Evolutionary conservation across 768 basidiomycete genomes (phyloP), one percentile per base, ranked within the genome.

Genomic region (Suillus decipiens): DNA sequence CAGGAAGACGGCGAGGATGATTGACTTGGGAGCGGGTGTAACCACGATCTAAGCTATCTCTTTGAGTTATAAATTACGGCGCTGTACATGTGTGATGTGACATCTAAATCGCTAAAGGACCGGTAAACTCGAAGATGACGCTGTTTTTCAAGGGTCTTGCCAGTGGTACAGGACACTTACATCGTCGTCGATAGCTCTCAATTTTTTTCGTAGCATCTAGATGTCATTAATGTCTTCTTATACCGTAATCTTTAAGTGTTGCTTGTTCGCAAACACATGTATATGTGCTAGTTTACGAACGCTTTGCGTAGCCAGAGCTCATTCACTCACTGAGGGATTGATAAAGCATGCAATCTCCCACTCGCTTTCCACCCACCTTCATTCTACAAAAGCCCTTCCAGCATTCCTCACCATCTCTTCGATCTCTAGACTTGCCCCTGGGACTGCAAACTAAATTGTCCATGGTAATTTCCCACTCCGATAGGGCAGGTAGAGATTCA

Each of bases 321-420:
- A 59, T 34, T 57, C 5, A 75, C 89, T 71, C 69, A 95, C 93
- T 57, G 88, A 90, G 48, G 93, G 93, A 70, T 95, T 95, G 48
- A 93, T 89, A 70, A 94, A 94, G 93, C 93, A 95, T 2, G 90
- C 91, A 0, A 92, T 92, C 76, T 95, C 93, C 92, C 92, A 95
- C n/a, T 84, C 82, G 5, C 69, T 72, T 69, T 93, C 90, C 19
- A 70, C 68, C 93, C 93, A 95, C 55, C 85, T 77, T 55, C 78
- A 79, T 71, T 76, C 79, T 12, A 95, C 83, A 72, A 89, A 94
- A 56, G 73, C 86, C 48, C 67, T 71, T 7, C 86, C 87, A 5
- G 85, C 88, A 51, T 71, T 71, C 54, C 72, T 72, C 11, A 89
- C 79, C 62, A 85, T 74, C 19, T 63, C 70, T 43, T 84, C 84